These are phyloP conservation scores for Carex myosuroides DNA, from an alignment of 176 grass and related monocot species.

Conservation along the genomic window DNA sequence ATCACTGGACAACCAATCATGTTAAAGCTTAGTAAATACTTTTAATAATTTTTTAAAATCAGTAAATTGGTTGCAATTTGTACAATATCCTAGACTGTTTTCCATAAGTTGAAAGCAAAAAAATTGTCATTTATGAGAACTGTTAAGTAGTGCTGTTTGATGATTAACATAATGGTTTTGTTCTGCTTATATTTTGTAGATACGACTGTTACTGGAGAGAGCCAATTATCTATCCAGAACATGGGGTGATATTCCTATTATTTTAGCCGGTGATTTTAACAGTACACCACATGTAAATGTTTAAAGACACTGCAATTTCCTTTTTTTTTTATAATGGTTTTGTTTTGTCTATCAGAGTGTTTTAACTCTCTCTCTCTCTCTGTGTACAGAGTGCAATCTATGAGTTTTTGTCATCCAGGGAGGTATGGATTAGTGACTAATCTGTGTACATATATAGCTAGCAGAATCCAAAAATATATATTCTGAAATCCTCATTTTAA, in stretches of 20 bases:
- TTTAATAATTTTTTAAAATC: neutral
- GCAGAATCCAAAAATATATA: constrained; percentile 26
- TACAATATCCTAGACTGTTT: neutral
- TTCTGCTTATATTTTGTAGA: constrained; percentile 35
- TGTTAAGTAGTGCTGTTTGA: neutral
- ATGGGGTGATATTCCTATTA: constrained; percentile 71
- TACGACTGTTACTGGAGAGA: constrained; percentile 56
- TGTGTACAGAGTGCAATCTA: constrained; percentile 66
- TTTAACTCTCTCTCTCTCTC: neutral
- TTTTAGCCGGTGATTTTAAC: constrained; percentile 98
- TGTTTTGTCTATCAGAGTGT: constrained; percentile 26
- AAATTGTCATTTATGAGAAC: neutral
- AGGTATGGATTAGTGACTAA: constrained; percentile 44
- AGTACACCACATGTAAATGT: constrained; percentile 67
- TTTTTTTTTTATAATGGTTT: neutral
- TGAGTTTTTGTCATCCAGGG: constrained; percentile 56
- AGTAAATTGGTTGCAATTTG: neutral
- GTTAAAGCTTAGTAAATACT: neutral
- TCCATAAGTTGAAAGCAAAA: neutral
- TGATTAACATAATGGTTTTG: neutral
- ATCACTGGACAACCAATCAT: neutral
- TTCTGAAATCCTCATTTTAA: neutral
- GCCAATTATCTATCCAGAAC: constrained; percentile 67
- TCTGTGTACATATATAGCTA: constrained; percentile 7
- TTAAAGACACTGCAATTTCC: constrained; percentile 2